Evolutionary conservation across 2,329 filamentous ascomycete genomes (phyloP).

Genomic region (Apiospora hydei): DNA sequence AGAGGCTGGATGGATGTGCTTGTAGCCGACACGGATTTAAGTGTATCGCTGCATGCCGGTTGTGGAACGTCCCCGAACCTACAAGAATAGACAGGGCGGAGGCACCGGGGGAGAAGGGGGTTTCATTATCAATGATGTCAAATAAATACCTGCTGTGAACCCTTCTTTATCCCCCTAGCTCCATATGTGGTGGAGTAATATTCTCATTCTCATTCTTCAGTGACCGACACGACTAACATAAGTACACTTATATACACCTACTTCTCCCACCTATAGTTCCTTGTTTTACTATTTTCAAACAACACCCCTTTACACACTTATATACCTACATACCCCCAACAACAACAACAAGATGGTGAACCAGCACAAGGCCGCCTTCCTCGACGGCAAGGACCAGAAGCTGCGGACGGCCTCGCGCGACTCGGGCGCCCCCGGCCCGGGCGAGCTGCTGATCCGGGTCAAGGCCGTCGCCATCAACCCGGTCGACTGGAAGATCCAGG

Average conservation of each 20-base stretch:
- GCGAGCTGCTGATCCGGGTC: constrained; percentile 29
- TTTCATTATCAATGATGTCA: background rate
- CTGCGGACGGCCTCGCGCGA: constrained; percentile 8
- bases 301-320: too few relatives aligned
- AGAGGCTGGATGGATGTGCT: too few relatives aligned
- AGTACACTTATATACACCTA: background rate
- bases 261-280: background rate
- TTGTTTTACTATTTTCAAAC: too few relatives aligned
- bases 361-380: constrained; percentile 25
- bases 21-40: background rate
- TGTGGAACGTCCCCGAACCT: constrained; percentile 7
- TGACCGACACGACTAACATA: background rate
- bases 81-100: constrained; percentile 14
- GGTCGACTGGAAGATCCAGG: constrained; percentile 46
- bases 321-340: background rate
- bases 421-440: constrained; percentile 7
- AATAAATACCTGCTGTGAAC: background rate
- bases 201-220: background rate
- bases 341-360: constrained; percentile 14
- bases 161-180: background rate
- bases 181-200: background rate
- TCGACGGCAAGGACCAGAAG: constrained; percentile 17
- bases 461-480: constrained; percentile 44
- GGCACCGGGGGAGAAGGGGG: background rate
- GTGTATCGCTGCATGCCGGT: background rate